These are phyloP conservation scores for Aschersonia sp. DNA, from an alignment of 2,329 filamentous ascomycete genomes.

Conservation along the genomic window DNA sequence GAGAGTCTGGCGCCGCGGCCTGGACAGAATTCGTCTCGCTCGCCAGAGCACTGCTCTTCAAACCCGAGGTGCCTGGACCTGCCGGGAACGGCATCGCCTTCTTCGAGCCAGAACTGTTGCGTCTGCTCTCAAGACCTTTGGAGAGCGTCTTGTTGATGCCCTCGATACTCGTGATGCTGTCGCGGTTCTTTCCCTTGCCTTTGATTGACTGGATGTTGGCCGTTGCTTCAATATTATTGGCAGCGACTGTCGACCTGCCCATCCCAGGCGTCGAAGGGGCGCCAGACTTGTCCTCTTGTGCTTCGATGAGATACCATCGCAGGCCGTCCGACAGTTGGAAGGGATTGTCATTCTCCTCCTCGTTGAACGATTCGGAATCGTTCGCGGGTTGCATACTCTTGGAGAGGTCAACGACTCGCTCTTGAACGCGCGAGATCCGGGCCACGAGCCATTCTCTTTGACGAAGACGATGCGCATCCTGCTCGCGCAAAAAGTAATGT, in stretches of 20 bases:
- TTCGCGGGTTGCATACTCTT: conserved; percentile 47
- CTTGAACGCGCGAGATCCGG: conserved; percentile 79
- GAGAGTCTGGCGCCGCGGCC: conserved; percentile 28
- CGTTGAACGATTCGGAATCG: conserved; percentile 35
- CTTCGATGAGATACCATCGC: conserved; percentile 92
- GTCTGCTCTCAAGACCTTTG: conserved; percentile 80
- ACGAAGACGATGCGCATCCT: conserved; percentile 72
- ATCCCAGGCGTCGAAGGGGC: conserved; percentile 87
- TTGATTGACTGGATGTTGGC: conserved; percentile 48
- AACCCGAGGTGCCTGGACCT: conserved; percentile 22
- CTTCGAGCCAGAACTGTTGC: conserved; percentile 75
- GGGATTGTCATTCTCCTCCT: conserved; percentile 82
- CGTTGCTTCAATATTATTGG: conserved; percentile 73
- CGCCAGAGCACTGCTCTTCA: conserved; percentile 36
- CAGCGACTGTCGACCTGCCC: conserved; percentile 81
- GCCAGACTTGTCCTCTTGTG: conserved; percentile 79
- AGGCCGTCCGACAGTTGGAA: conserved; percentile 92
- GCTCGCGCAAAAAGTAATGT: conserved; percentile 91
- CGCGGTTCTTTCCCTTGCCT: conserved; percentile 28
- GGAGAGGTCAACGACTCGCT: conserved; percentile 83
- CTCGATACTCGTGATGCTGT: conserved; percentile 44
- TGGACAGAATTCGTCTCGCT: conserved; percentile 46
- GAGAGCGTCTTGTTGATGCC: conserved; percentile 65
- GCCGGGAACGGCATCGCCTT: conserved; percentile 49
- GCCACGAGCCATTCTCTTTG: conserved; percentile 80